These are phyloP conservation scores for Apiotrichum laibachii DNA, from an alignment of 1,284 basidiomycete species.

Conservation along the genomic window DNA sequence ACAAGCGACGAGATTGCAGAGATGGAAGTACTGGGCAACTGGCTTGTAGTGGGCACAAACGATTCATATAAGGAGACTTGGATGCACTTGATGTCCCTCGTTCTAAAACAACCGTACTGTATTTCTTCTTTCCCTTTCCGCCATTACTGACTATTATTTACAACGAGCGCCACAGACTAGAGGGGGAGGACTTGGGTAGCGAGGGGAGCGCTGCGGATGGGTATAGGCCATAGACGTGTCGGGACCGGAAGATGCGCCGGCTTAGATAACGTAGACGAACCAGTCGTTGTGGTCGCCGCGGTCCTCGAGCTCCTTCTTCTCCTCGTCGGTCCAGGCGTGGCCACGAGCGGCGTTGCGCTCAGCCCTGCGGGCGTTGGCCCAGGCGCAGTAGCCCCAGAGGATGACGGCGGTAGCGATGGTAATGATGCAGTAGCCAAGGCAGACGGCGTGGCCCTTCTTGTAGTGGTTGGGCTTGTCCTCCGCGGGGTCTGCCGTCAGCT, in stretches of 20 bases:
- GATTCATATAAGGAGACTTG: neutral
- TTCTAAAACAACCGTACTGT: neutral
- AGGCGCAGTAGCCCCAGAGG: constrained; percentile 28
- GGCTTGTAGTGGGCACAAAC: neutral
- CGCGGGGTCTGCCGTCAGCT: too few relatives aligned
- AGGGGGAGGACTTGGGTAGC: neutral
- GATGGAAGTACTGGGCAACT: neutral
- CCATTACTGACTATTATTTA: neutral
- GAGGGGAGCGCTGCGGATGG: neutral
- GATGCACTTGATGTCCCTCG: neutral
- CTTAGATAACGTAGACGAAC: constrained; percentile 39
- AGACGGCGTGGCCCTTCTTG: constrained; percentile 36
- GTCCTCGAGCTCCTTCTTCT: constrained; percentile 35
- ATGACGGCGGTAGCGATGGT: constrained; percentile 23
- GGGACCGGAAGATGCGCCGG: neutral
- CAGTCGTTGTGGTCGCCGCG: constrained; percentile 39
- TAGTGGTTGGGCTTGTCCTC: constrained; percentile 27
- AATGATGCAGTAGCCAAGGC: constrained; percentile 33
- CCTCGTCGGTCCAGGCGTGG: constrained; percentile 36
- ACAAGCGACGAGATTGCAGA: too few relatives aligned
- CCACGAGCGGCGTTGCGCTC: constrained; percentile 29
- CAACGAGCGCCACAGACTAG: neutral
- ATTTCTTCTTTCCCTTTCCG: neutral
- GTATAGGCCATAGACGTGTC: neutral
- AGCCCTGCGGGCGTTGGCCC: constrained; percentile 30